Percentiles rank a stretch among this genome's conserved stretches.
Conservation (phyloP, 1,284 basidiomycete genomes). For the Papiliotrema laurentii region DNA sequence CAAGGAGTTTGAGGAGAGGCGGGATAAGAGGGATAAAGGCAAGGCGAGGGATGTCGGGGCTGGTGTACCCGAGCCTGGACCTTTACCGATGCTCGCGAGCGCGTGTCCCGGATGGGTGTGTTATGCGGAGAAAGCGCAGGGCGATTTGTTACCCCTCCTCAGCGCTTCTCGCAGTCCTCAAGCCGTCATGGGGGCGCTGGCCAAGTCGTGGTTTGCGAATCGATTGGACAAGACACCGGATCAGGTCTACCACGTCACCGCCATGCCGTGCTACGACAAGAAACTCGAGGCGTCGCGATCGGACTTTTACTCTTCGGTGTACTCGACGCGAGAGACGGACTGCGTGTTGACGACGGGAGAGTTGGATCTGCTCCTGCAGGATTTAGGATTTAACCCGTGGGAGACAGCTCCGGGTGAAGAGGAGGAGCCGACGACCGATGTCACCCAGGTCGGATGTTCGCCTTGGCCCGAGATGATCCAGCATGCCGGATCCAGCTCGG, state of each 20-base stretch:
- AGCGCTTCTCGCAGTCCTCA: conserved; percentile 85
- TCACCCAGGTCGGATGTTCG: conserved; percentile 4
- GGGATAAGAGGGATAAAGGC: conserved; percentile 27
- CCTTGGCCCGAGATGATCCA: conserved; percentile 67
- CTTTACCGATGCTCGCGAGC: conserved; percentile 84
- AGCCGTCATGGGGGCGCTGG: conserved; percentile 87
- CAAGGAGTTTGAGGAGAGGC: conserved; percentile 73
- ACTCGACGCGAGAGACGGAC: conserved; percentile 86
- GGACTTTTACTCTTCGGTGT: conserved; percentile 77
- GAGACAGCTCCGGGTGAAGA: conserved; percentile 17
- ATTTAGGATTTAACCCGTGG: conserved; percentile 73
- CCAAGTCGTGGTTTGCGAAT: conserved; percentile 75
- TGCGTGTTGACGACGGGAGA: conserved; percentile 98
- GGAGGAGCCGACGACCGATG: background rate
- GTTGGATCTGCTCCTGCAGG: conserved; percentile 76
- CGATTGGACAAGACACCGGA: conserved; percentile 63
- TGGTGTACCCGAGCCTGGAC: conserved; percentile 7
- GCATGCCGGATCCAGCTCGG: conserved; percentile 84
- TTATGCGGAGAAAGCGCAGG: conserved; percentile 96
- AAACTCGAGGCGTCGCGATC: conserved; percentile 94
- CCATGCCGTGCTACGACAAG: conserved; percentile 99
- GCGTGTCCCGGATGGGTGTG: conserved; percentile 99
- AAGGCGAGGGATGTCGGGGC: conserved; percentile 16
- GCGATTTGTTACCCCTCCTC: conserved; percentile 88
- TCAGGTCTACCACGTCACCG: conserved; percentile 87